Conservation (phyloP, 495 filamentous ascomycete genomes). For the Cercophora scortea region DNA sequence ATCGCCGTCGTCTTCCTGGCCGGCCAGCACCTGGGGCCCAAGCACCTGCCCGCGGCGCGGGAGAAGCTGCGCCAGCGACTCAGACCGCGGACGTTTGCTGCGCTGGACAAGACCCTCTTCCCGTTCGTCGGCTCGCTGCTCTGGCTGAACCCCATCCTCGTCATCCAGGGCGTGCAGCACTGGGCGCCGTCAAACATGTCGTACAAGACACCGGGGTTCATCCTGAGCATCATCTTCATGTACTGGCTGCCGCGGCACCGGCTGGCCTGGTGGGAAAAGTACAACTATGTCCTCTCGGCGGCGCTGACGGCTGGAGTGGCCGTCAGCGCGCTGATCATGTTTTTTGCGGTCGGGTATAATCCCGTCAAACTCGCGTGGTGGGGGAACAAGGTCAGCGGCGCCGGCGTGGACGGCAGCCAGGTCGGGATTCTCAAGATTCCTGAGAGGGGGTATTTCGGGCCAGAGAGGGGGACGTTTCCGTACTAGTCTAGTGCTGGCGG, state of each 20-base stretch:
- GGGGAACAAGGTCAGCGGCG: conserved; percentile 43
- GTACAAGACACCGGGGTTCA: conserved; percentile 25
- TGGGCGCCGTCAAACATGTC: conserved; percentile 25
- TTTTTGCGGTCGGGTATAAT: conserved; percentile 49
- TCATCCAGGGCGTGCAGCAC: conserved; percentile 25
- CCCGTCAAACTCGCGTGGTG: conserved; percentile 51
- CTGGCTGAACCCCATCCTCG: conserved; percentile 22
- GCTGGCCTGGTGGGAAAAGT: conserved; percentile 36
- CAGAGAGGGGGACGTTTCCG: conserved; percentile 27
- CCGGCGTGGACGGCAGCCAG: conserved; percentile 22
- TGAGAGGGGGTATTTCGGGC: conserved; percentile 28
- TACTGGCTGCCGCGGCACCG: conserved; percentile 16
- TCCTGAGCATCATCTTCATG: conserved; percentile 24
- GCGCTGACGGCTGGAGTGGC: conserved; percentile 54
- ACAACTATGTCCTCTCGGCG: conserved; percentile 58
- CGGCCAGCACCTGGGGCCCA: conserved; percentile 22
- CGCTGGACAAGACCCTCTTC: conserved; percentile 21
- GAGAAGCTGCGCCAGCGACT: conserved; percentile 20
- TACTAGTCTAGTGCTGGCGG: background rate
- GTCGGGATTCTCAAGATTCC: conserved; percentile 21
- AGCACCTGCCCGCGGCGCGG: conserved; percentile 19
- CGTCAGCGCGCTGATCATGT: conserved; percentile 53
- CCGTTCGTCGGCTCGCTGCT: conserved; percentile 18
- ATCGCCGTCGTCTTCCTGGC: conserved; percentile 23
- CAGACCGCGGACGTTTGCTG: conserved; percentile 11